Conservation (phyloP, 2,329 filamentous ascomycete genomes). For the Aspergillus ruber region DNA sequence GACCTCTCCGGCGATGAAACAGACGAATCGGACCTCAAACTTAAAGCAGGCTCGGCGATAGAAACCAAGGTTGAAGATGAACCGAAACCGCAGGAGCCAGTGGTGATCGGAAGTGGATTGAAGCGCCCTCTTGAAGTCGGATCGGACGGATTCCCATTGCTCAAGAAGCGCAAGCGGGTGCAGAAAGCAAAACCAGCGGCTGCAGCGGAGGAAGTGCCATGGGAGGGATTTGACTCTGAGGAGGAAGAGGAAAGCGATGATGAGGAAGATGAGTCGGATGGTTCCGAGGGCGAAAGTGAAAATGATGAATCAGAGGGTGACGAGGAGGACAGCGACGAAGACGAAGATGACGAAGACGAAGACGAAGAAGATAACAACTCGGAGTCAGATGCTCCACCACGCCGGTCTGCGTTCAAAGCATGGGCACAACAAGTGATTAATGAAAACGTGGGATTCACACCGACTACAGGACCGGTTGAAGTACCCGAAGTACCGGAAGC, state of each 20-base stretch:
- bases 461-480: conserved; percentile 33
- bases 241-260: conserved; percentile 39
- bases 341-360: conserved; percentile 26
- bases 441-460: conserved; percentile 65
- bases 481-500: conserved; percentile 16
- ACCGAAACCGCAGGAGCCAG: conserved; percentile 30
- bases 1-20: conserved; percentile 27
- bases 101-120: conserved; percentile 61
- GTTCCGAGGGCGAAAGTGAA: conserved; percentile 16
- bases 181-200: conserved; percentile 43
- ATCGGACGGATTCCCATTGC: conserved; percentile 69
- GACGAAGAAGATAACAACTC: conserved; percentile 15
- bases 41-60: conserved; percentile 12
- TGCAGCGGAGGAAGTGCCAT: conserved; percentile 33
- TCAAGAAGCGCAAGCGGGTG: conserved; percentile 72
- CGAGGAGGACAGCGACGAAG: conserved; percentile 12
- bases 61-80: conserved; percentile 40
- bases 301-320: conserved; percentile 16
- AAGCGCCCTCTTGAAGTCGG: conserved; percentile 81
- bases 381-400: conserved; percentile 22
- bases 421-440: conserved; percentile 89
- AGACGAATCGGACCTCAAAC: conserved; percentile 27
- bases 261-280: conserved; percentile 13
- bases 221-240: conserved; percentile 41
- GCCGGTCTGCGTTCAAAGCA: conserved; percentile 72